A percentile compares a stretch with the other conserved stretches of the same genome.
Conservation (phyloP, 495 filamentous ascomycete genomes). For the Trypethelium eluteriae region DNA sequence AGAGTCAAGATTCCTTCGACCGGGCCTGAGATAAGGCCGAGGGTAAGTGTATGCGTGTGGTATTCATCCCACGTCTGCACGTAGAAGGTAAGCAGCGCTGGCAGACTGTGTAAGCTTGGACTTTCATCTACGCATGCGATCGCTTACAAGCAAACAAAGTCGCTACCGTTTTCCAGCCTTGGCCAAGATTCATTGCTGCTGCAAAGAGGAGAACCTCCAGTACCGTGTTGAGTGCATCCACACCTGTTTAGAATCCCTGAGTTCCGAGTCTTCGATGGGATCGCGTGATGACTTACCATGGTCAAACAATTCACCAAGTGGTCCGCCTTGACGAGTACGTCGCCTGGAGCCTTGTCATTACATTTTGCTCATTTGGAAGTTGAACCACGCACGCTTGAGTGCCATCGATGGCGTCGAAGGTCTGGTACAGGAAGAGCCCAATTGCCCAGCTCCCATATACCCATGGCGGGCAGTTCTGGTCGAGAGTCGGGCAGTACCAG, state of each 20-base stretch:
- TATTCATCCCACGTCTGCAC: constrained; percentile 99
- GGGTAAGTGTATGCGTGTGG: constrained; percentile 88
- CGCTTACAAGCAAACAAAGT: constrained; percentile 71
- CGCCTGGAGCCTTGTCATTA: constrained; percentile 43
- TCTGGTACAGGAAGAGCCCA: constrained; percentile 93
- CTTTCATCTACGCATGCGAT: constrained; percentile 24
- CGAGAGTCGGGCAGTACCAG: constrained; percentile 92
- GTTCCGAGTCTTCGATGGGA: constrained; percentile 2
- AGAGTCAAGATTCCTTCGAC: constrained; percentile 90
- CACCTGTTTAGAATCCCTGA: constrained; percentile 43
- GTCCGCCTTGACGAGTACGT: constrained; percentile 85
- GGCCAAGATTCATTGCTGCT: constrained; percentile 82
- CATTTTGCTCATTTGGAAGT: background rate
- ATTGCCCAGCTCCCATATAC: constrained; percentile 87
- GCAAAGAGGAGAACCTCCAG: constrained; percentile 89
- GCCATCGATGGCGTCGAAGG: constrained; percentile 95
- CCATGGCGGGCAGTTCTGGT: constrained; percentile 88
- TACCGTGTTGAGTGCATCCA: constrained; percentile 93
- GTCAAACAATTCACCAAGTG: constrained; percentile 92
- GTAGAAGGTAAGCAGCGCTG: constrained; percentile 84
- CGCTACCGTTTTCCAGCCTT: constrained; percentile 81
- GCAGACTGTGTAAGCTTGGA: background rate
- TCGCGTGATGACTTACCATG: constrained; percentile 54
- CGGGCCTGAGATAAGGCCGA: constrained; percentile 87
- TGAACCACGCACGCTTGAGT: constrained; percentile 65